Conservation (phyloP, 495 filamentous ascomycete genomes). For the Chaetomidium leptoderma region DNA sequence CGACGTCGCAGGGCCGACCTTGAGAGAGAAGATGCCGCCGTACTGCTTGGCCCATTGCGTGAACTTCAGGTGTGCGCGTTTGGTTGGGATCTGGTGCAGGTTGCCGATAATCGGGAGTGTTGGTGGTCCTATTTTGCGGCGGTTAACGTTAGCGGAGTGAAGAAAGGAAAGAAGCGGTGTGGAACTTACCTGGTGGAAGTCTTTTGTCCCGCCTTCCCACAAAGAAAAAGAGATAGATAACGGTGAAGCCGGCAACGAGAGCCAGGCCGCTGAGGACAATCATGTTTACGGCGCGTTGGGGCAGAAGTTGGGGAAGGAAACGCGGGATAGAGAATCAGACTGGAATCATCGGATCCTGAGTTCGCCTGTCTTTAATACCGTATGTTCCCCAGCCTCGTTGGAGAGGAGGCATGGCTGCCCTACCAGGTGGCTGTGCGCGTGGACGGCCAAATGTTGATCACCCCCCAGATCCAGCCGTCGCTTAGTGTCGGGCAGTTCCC, state of each 20-base stretch:
- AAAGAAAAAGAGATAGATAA: neutral
- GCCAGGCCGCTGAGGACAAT: neutral
- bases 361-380: neutral
- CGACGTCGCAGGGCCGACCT: neutral
- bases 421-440: too few species aligned
- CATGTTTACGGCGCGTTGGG: neutral
- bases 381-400: neutral
- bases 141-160: too few species aligned
- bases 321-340: too few species aligned
- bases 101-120: neutral
- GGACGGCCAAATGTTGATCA: neutral
- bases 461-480: too few species aligned
- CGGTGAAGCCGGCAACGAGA: neutral
- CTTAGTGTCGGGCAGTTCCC: neutral
- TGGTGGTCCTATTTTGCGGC: neutral
- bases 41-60: slow-evolving; percentile 1
- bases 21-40: slow-evolving; percentile 1
- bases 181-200: neutral
- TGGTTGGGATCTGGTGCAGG: slow-evolving; percentile 5
- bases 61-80: neutral
- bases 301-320: too few species aligned
- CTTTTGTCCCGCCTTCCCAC: neutral
- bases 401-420: neutral
- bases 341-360: too few species aligned
- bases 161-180: neutral